Evolutionary conservation across 75 land plant species (phyloP).

Genomic region (Pinus albicaulis): DNA sequence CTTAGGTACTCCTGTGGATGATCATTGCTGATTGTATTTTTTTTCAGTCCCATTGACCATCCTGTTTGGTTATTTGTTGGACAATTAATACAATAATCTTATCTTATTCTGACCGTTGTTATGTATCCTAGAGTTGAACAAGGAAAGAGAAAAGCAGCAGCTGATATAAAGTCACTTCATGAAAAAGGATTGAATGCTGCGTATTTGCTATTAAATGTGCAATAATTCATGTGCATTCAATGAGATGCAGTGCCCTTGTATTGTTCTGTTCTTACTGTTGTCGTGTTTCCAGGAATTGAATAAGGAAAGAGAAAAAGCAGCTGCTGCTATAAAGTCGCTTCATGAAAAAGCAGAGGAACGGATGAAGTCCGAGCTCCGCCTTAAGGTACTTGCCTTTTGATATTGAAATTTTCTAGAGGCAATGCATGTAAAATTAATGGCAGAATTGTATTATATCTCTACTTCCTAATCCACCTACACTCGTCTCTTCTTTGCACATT

Average conservation of each 20-base stretch:
- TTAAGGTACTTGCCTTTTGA: conserved; percentile 49
- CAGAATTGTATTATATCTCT: background rate
- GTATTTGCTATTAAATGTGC: background rate
- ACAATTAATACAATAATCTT: too few species aligned
- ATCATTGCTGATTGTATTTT: too few species aligned
- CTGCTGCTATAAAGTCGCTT: conserved; percentile 56
- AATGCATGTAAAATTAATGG: background rate
- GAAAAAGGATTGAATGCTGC: conserved; percentile 34
- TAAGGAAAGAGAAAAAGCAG: conserved; percentile 63
- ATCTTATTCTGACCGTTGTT: background rate
- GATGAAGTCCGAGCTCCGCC: conserved; percentile 56
- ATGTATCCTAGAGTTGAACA: conserved; percentile 59
- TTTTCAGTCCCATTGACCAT: too few species aligned
- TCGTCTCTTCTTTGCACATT: background rate
- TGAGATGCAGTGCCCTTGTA: background rate
- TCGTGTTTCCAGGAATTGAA: conserved; percentile 56
- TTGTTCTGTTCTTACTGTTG: background rate
- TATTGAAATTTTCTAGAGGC: background rate
- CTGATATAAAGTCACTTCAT: conserved; percentile 56
- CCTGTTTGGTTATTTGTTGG: too few species aligned
- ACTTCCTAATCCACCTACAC: background rate
- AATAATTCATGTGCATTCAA: background rate
- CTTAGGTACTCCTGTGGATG: too few species aligned
- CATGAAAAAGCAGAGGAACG: conserved; percentile 71
- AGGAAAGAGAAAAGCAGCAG: conserved; percentile 60